A percentile compares a stretch with the other conserved stretches of the same genome.
phyloP scores from a whole-genome alignment of 108 stramenopile genomes.

The Cylindrotheca fusiformis region DNA sequence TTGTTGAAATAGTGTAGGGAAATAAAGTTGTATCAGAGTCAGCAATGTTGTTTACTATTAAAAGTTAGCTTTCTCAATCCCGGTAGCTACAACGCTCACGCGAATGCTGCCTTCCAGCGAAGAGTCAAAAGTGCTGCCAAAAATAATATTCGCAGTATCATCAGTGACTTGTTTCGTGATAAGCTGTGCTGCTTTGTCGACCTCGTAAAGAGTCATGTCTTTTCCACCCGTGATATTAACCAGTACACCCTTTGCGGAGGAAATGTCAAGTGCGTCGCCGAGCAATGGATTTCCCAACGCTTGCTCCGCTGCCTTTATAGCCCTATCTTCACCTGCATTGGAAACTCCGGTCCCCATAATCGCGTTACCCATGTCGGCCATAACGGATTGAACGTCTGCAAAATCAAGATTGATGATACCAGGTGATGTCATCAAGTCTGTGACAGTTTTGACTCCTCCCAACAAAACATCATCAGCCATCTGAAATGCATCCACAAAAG shows the following conservation, averaged over 20 bases:
- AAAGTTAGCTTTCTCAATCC: conserved; percentile 35
- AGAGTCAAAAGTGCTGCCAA: conserved; percentile 69
- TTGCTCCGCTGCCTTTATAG: conserved; percentile 68
- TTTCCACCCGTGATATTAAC: conserved; percentile 68
- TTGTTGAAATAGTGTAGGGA: too few species aligned
- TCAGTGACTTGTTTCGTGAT: conserved; percentile 44
- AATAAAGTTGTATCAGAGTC: too few species aligned
- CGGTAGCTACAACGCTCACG: conserved; percentile 76
- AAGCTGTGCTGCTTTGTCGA: conserved; percentile 43
- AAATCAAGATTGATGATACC: conserved; percentile 86
- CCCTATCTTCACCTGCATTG: conserved; percentile 54
- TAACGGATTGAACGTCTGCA: conserved; percentile 82
- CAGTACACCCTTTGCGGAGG: conserved; percentile 71
- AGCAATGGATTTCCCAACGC: conserved; percentile 76
- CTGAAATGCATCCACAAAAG: conserved; percentile 68
- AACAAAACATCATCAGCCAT: conserved; percentile 83
- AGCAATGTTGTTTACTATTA: too few species aligned
- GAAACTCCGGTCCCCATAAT: conserved; percentile 74
- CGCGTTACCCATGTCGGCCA: conserved; percentile 82
- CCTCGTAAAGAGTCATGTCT: conserved; percentile 53
- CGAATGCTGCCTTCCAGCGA: conserved; percentile 61
- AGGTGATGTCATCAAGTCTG: conserved; percentile 80
- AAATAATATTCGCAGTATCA: conserved; percentile 77
- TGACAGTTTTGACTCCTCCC: conserved; percentile 80
- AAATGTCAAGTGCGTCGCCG: conserved; percentile 60